Conservation (phyloP, 352 stramenopile species). For the Globisporangium mamillatum region DNA sequence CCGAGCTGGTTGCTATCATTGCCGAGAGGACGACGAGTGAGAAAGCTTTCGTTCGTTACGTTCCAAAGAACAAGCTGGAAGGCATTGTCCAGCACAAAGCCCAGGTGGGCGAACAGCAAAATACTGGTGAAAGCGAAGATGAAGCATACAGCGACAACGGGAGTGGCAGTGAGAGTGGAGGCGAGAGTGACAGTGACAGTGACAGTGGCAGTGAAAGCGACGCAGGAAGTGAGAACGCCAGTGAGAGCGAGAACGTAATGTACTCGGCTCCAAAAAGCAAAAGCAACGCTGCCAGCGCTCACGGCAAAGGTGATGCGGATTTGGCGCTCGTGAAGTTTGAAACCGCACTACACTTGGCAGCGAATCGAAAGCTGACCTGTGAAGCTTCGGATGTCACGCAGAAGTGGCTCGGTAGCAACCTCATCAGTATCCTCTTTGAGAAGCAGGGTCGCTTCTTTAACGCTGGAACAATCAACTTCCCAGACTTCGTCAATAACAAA, state of each 20-base stretch:
- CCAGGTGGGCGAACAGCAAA: not conserved
- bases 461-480: constrained; percentile 41
- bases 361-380: constrained; percentile 37
- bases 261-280: not conserved
- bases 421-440: constrained; percentile 48
- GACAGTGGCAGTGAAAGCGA: constrained; percentile 12
- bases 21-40: constrained; percentile 33
- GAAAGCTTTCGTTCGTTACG: constrained; percentile 33
- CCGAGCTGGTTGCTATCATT: constrained; percentile 48
- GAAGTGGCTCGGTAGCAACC: constrained; percentile 54
- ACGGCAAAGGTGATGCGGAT: not conserved
- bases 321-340: constrained; percentile 39
- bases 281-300: not conserved
- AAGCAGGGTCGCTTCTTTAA: constrained; percentile 35
- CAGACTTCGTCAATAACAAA: constrained; percentile 43
- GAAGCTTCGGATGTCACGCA: constrained; percentile 26
- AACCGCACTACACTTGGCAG: constrained; percentile 52
- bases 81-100: constrained; percentile 4
- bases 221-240: not conserved
- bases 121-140: constrained; percentile 14
- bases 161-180: constrained; percentile 16
- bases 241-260: not conserved
- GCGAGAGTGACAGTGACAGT: constrained; percentile 9
- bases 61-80: constrained; percentile 3
- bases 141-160: constrained; percentile 13